These are phyloP conservation scores for Evansstolkia leycettana DNA, from an alignment of 495 filamentous ascomycete genomes.

Conservation along the genomic window DNA sequence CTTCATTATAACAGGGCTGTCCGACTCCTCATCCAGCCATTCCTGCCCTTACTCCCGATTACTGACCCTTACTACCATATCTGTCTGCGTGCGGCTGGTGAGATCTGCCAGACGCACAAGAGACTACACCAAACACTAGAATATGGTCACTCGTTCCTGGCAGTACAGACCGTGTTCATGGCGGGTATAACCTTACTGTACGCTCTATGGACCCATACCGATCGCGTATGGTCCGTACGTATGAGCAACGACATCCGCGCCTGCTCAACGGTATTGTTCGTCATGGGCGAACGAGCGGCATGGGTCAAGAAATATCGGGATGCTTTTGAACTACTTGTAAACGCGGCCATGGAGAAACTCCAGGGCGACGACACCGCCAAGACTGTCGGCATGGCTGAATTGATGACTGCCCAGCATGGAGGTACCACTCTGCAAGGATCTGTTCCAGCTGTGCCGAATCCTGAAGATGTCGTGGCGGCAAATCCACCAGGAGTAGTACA, in stretches of 20 bases:
- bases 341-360: constrained; percentile 42
- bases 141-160: constrained; percentile 43
- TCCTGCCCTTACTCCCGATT: constrained; percentile 34
- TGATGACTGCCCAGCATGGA: constrained; percentile 28
- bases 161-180: constrained; percentile 44
- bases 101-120: constrained; percentile 43
- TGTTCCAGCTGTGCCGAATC: constrained; percentile 6
- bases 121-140: constrained; percentile 37
- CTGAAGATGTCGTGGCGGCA: constrained; percentile 7
- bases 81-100: constrained; percentile 36
- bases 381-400: constrained; percentile 27
- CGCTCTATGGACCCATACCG: constrained; percentile 33
- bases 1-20: constrained; percentile 41
- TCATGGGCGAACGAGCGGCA: constrained; percentile 40
- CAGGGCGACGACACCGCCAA: constrained; percentile 26
- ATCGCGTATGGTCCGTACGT: constrained; percentile 36
- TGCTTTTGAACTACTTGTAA: constrained; percentile 40
- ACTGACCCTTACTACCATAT: constrained; percentile 39
- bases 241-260: constrained; percentile 44
- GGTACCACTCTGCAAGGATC: constrained; percentile 5
- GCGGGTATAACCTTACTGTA: constrained; percentile 41
- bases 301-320: constrained; percentile 44
- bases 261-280: constrained; percentile 40
- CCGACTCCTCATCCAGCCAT: constrained; percentile 38
- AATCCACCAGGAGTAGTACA: constrained; percentile 7